These are phyloP conservation scores for Boletus sp. DNA, from an alignment of 768 basidiomycete species.

Conservation along the genomic window DNA sequence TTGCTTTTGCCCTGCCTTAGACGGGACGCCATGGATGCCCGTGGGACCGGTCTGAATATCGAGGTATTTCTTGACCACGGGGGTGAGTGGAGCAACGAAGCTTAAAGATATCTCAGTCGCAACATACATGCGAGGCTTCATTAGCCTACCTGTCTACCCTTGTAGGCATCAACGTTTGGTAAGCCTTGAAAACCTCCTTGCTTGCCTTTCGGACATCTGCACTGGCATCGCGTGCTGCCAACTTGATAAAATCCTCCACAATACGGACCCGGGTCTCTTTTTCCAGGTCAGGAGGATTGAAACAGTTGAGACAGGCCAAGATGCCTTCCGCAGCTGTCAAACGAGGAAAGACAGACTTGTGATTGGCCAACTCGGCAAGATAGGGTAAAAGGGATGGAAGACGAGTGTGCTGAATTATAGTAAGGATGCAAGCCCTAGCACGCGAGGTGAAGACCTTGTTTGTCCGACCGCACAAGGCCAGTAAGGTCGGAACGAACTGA, in stretches of 20 bases:
- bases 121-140: not conserved
- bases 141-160: slow-evolving; percentile 60
- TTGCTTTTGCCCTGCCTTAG: slow-evolving; percentile 16
- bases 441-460: slow-evolving; percentile 77
- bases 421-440: slow-evolving; percentile 54
- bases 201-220: slow-evolving; percentile 70
- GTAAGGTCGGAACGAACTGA: slow-evolving; percentile 64
- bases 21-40: not conserved
- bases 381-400: slow-evolving; percentile 60
- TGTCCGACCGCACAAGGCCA: slow-evolving; percentile 64
- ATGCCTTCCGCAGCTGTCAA: slow-evolving; percentile 63
- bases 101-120: slow-evolving; percentile 36
- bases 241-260: slow-evolving; percentile 66
- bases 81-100: slow-evolving; percentile 70
- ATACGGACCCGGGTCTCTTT: slow-evolving; percentile 61
- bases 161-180: slow-evolving; percentile 63
- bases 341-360: slow-evolving; percentile 66
- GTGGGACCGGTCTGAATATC: slow-evolving; percentile 37
- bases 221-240: slow-evolving; percentile 67
- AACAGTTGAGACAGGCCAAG: slow-evolving; percentile 64
- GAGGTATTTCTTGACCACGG: slow-evolving; percentile 74
- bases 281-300: slow-evolving; percentile 77
- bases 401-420: slow-evolving; percentile 65
- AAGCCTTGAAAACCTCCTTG: slow-evolving; percentile 72
- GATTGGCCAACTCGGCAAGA: slow-evolving; percentile 53